Base-by-base conservation (phyloP, 2,329 filamentous ascomycete species). In the Colletotrichum godetiae region DNA sequence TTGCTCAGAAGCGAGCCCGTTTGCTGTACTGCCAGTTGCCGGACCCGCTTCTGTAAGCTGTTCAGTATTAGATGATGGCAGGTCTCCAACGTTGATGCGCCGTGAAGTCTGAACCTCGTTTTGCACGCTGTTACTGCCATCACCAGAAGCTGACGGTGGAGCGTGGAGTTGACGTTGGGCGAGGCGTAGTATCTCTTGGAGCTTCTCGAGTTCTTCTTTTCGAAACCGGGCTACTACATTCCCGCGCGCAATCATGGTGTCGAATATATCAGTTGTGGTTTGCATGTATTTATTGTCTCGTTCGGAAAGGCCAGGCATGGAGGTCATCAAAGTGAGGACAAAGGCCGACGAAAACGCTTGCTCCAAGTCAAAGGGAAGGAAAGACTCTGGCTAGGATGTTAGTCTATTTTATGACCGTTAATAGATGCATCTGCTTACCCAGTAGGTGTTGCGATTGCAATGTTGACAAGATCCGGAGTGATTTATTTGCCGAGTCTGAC, bases 361-460 rank as follows among this genome's bases (percentile, higher is more conserved):
- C n/a, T 71, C 71, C n/a, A 67, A 31, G 15, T 73, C 71, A 31
- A 71, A 73, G 2, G 67, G 62, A 15, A 73, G 42, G 1, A 73
- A 71, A 6, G 59, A 57, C 15, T 67, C 62, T 71, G 1, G 0
- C 1, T 0, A 42, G 4, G 10, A 27, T 1, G 15, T 37, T 3
- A 58, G 15, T 46, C 1, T 22, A 11, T 27, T n/a, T 15, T 1
- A 19, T 10, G 13, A 52, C 4, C 2, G 12, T 11, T 4, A 1
- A 33, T 7, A 24, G 12, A 27, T 7, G 2, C 0, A n/a, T 1
- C 0, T 22, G 13, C 33, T 8, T n/a, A 65, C 70, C 55, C 3
- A 62, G 37, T 27, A 65, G 60, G 42, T 73, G 59, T 12, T 59
- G 67, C 1, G 66, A 55, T 13, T 66, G 60, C 12, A 73, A 19